Base-by-base conservation (phyloP, 495 filamentous ascomycete genomes). In the Trichoderma reesei region DNA sequence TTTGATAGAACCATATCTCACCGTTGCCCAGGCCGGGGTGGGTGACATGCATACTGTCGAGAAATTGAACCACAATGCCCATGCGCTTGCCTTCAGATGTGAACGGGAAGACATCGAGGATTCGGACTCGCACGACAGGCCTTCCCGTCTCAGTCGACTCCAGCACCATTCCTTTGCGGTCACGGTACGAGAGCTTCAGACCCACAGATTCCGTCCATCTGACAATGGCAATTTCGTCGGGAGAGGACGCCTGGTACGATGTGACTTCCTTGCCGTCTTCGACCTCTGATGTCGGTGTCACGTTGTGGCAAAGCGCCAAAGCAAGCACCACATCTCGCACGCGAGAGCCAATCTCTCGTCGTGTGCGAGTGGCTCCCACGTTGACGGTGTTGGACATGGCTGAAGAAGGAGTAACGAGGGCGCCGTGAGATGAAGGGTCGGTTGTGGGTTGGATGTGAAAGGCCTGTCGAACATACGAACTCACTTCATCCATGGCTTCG, bases 1-100 rank as follows among this genome's bases (percentile, higher is more conserved):
- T 99, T 67, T 99, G 92, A 69, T 91, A 99, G 74, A 99, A 99
- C 91, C 94, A 98, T 31, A 97, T 92, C 69, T 97, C 92, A 36
- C 84, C 82, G 41, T 76, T 78, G 26, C 72, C 76, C 14, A 79
- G 76, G 6, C 72, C 74, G 5, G 77, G 70, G 0, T 69, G 56
- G 1, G 72, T 70, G 3, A 78, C 68, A 42, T 80, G 74, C 14
- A 76, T 71, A 7, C 82, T 81, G 16, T 86, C 77, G 14, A 79
- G 67, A 69, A 98, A 99, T 67, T 90, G 88, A 26, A 96, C 87
- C 65, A 98, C 86, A 64, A 98, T 90, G n/a, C 95, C 95, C 95
- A 99, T 99, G 34, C 95, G 83, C 74, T 99, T 99, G 64, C 92
- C 91, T 62, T 98, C 92, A 2, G 90, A 96, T 7, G 95, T 99